Percentiles rank a stretch among this genome's conserved stretches.
Evolutionary conservation across 768 basidiomycete genomes (phyloP).

Genomic region (Sarcodon aspratus): DNA sequence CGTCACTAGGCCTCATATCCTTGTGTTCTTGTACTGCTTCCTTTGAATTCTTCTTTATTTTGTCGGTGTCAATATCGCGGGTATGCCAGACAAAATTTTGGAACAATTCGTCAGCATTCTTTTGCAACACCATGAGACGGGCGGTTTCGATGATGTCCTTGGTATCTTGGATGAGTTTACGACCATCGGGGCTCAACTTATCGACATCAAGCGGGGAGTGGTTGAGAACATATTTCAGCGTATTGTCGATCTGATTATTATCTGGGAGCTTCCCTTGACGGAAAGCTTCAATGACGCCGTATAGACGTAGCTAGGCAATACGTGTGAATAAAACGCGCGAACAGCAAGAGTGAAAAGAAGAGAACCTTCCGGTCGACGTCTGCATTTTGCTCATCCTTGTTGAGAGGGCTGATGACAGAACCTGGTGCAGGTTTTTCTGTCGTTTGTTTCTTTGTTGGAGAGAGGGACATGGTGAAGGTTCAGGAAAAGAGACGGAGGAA

Average conservation of each 20-base stretch:
- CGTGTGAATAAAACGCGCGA: not conserved
- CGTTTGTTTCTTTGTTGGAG: not conserved
- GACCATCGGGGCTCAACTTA: constrained; percentile 69
- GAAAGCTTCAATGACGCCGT: constrained; percentile 74
- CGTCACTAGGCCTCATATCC: constrained; percentile 29
- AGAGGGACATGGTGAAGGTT: not conserved
- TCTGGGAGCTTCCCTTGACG: constrained; percentile 69
- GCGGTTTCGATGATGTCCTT: constrained; percentile 71
- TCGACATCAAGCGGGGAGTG: constrained; percentile 46
- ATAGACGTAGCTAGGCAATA: constrained; percentile 48
- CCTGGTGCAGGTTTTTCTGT: constrained; percentile 16
- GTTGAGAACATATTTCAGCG: constrained; percentile 54
- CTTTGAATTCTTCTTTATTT: constrained; percentile 29
- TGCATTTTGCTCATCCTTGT: constrained; percentile 47
- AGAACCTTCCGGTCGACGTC: constrained; percentile 73
- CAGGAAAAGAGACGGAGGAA: not conserved
- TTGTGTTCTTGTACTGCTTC: constrained; percentile 38
- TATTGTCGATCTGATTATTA: constrained; percentile 69
- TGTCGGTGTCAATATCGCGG: constrained; percentile 34
- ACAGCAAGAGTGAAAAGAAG: not conserved
- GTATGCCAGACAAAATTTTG: constrained; percentile 88
- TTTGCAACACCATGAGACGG: constrained; percentile 60
- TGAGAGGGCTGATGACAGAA: constrained; percentile 57
- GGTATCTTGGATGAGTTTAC: constrained; percentile 64
- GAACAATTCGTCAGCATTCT: constrained; percentile 86